phyloP scores from a whole-genome alignment of 805 yeast species.

The Metschnikowia lochheadii region DNA sequence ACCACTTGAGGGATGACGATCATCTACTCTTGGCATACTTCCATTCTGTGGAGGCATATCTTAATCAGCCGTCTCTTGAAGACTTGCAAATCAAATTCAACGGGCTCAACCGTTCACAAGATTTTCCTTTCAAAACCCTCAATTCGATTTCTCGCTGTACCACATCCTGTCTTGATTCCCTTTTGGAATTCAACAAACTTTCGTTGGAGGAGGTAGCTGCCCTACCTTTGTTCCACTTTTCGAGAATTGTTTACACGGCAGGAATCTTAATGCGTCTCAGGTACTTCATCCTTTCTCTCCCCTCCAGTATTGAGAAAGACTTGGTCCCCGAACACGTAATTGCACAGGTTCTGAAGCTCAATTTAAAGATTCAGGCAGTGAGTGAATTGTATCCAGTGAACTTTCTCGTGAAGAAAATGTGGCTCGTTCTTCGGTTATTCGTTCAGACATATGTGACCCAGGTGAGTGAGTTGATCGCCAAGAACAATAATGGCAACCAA shows the following conservation, averaged over 20 bases:
- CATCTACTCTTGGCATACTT: constrained; percentile 47
- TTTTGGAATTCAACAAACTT: constrained; percentile 45
- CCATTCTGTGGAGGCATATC: constrained; percentile 62
- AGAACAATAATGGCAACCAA: constrained; percentile 21
- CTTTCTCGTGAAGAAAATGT: constrained; percentile 48
- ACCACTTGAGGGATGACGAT: constrained; percentile 34
- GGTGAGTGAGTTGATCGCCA: constrained; percentile 33
- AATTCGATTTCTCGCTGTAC: constrained; percentile 49
- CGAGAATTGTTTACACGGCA: constrained; percentile 59
- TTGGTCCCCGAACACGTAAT: constrained; percentile 47
- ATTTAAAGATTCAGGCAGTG: constrained; percentile 27
- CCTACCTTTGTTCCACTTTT: constrained; percentile 53
- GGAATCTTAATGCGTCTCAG: constrained; percentile 59
- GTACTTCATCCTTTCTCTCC: constrained; percentile 51
- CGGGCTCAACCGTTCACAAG: constrained; percentile 12
- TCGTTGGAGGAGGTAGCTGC: constrained; percentile 46
- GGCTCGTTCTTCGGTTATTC: constrained; percentile 54
- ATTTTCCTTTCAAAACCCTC: constrained; percentile 28
- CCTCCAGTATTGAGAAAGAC: constrained; percentile 41
- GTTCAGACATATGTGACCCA: constrained; percentile 60
- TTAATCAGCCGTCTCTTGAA: constrained; percentile 52
- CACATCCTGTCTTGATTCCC: constrained; percentile 47
- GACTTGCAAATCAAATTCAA: constrained; percentile 10
- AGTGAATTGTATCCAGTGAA: constrained; percentile 33
- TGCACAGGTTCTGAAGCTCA: constrained; percentile 27